Percentiles rank a stretch among this genome's conserved stretches.
Conservation (phyloP, 2,329 filamentous ascomycete genomes). For the Fonsecaea monophora region DNA sequence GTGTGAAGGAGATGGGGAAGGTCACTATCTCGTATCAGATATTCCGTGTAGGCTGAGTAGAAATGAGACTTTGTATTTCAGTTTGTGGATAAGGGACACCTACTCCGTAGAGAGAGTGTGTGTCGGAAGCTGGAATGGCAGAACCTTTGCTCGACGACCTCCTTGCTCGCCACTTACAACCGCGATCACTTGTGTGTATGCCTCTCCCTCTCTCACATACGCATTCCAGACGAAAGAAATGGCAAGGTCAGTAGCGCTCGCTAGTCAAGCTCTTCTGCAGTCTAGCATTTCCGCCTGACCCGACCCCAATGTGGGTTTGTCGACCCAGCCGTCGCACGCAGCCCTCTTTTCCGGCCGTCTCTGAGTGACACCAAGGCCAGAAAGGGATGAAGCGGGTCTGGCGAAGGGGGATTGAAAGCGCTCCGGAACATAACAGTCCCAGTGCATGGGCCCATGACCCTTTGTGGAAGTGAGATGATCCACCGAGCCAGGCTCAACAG, state of each 20-base stretch:
- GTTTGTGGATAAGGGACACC: slow-evolving; percentile 4
- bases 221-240: neutral
- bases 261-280: slow-evolving; percentile 7
- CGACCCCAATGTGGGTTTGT: neutral
- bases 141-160: neutral
- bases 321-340: neutral
- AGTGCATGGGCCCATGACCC: no score
- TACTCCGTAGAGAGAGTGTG: slow-evolving; percentile 7
- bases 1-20: slow-evolving; percentile 5
- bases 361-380: slow-evolving; percentile 2
- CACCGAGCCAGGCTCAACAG: neutral
- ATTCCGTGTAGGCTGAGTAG: slow-evolving; percentile 4
- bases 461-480: neutral
- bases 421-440: neutral
- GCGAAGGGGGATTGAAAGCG: neutral
- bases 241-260: neutral
- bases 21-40: slow-evolving; percentile 17
- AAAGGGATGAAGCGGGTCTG: neutral
- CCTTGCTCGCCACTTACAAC: neutral
- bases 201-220: neutral
- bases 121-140: neutral
- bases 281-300: neutral
- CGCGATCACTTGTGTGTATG: neutral
- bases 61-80: slow-evolving; percentile 10
- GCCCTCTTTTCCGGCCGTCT: slow-evolving; percentile 1